These are phyloP conservation scores for Penicillium olsonii DNA, from an alignment of 2,329 filamentous ascomycete genomes.

Conservation along the genomic window DNA sequence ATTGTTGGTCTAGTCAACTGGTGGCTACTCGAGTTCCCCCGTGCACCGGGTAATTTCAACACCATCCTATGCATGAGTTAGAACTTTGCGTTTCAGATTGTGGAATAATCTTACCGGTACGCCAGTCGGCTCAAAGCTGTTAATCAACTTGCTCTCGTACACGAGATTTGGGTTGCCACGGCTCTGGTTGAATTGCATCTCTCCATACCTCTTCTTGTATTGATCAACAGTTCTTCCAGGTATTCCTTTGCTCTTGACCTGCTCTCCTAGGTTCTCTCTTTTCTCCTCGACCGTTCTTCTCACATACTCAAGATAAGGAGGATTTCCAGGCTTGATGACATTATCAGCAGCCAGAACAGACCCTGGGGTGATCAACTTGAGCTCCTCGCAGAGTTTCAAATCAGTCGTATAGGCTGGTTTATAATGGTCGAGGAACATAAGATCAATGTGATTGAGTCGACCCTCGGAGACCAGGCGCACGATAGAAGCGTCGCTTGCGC, in stretches of 20 bases:
- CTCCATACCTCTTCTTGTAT: constrained; percentile 27
- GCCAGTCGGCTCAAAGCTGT: constrained; percentile 5
- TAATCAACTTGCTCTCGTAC: constrained; percentile 58
- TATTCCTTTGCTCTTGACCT: constrained; percentile 25
- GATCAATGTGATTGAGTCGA: constrained; percentile 60
- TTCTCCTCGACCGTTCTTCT: constrained; percentile 66
- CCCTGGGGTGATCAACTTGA: constrained; percentile 64
- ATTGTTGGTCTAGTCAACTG: too few relatives aligned
- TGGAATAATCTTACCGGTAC: constrained; percentile 1
- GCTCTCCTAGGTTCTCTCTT: constrained; percentile 32
- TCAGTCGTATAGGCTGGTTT: constrained; percentile 75
- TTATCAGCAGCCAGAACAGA: constrained; percentile 48
- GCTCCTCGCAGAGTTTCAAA: constrained; percentile 73
- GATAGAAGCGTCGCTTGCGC: constrained; percentile 65
- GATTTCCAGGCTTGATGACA: constrained; percentile 46
- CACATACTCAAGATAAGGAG: constrained; percentile 62
- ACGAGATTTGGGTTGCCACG: constrained; percentile 64
- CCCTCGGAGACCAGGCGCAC: constrained; percentile 58
- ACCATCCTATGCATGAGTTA: constrained; percentile 1
- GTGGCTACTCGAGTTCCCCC: constrained; percentile 2
- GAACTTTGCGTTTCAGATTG: background rate
- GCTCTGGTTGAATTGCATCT: constrained; percentile 29
- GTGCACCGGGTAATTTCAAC: constrained; percentile 9
- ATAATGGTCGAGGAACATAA: constrained; percentile 79
- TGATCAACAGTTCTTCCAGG: constrained; percentile 14